phyloP scores from a whole-genome alignment of 768 basidiomycete species.

The Gloeostereum incarnatum region DNA sequence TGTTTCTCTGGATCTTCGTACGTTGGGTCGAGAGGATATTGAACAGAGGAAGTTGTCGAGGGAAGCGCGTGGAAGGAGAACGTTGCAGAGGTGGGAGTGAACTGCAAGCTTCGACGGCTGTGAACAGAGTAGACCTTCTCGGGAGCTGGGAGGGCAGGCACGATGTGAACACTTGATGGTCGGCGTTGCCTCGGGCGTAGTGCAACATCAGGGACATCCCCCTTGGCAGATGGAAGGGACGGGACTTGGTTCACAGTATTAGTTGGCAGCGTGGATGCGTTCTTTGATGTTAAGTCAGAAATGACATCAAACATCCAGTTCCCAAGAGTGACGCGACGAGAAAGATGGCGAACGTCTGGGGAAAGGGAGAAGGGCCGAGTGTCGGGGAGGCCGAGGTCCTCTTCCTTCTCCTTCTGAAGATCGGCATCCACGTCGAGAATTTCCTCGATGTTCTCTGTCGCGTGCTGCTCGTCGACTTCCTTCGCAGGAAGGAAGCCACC shows the following conservation, averaged over 20 bases:
- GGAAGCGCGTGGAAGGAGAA: constrained; percentile 15
- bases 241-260: background rate
- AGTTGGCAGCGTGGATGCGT: constrained; percentile 1
- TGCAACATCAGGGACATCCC: background rate
- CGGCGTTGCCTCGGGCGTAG: constrained; percentile 17
- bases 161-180: constrained; percentile 29
- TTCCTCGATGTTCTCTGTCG: constrained; percentile 22
- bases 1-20: constrained; percentile 38
- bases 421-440: constrained; percentile 39
- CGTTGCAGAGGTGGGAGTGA: constrained; percentile 46
- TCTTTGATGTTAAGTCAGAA: constrained; percentile 44
- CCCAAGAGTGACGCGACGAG: constrained; percentile 40
- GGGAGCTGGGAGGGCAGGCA: constrained; percentile 20
- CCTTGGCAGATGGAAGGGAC: constrained; percentile 3
- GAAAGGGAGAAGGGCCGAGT: background rate
- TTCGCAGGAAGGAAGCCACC: constrained; percentile 42
- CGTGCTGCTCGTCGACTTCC: constrained; percentile 13
- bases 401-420: too few species aligned
- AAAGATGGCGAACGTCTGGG: background rate
- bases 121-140: constrained; percentile 10
- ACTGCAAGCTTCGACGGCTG: constrained; percentile 51
- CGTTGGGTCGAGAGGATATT: too few species aligned
- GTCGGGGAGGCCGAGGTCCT: constrained; percentile 20
- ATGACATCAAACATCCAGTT: constrained; percentile 84
- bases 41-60: constrained; percentile 5